Evolutionary conservation across 331 rosid species (phyloP), one percentile per base, ranked within the genome.

Genomic region (Pyrus hybrid): DNA sequence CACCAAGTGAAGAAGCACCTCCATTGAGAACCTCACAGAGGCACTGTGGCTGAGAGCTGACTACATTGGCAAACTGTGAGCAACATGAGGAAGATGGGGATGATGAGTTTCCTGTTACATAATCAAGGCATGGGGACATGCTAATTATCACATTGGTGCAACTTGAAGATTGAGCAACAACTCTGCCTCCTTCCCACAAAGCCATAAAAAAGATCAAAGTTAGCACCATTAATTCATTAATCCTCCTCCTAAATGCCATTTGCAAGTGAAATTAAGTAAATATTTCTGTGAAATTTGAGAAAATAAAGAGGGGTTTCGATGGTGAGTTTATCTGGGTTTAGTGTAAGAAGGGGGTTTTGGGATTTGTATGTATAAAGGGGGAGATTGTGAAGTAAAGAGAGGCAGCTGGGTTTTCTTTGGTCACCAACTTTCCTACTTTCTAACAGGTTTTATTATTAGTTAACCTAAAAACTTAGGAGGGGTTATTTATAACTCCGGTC

Each of bases 11-110:
- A 0, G 85, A 81, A 11, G 81, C 75, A 28, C 74, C 85, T 25
- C 86, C 88, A 5, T 72, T 82, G 13, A 88, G 86, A 32, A 87
- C 87, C 68, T 87, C 85, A 49, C 91, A 88, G 2, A 88, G 80
- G 64, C 93, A 90, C 30, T 68, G 85, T n/a, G 91, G 93, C 23
- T 85, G 87, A 43, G 93, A 83, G 4, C 76, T 70, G 56, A 88
- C 81, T 29, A 86, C 89, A 54, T 7, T 74, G 25, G 86, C 81
- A 37, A 90, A 88, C 67, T 87, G 88, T 0, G 93, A 70, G 84
- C 96, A 88, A 30, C 93, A 90, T 6, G 57, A 29, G 57, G 88
- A 81, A 3, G 90, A 80, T 0, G 89, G 93, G 29, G 63, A 22
- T 1, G 90, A 73, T 11, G 87, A 29, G 2, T 51, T 83, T 82